phyloP scores from a whole-genome alignment of 495 filamentous ascomycete genomes.

The Tetracladium marchalianum region DNA sequence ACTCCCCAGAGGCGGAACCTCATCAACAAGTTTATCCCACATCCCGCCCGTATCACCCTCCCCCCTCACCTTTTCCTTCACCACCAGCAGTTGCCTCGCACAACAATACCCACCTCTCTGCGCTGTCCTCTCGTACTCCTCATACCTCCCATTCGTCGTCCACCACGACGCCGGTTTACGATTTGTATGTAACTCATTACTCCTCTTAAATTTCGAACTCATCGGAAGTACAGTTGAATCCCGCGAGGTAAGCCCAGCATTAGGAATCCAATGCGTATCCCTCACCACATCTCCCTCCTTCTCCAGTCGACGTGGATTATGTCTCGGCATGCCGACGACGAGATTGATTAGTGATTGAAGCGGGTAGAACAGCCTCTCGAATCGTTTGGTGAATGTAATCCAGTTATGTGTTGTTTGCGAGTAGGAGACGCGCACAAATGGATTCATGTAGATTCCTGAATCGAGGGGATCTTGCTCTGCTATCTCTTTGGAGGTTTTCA shows the following conservation, averaged over 20 bases:
- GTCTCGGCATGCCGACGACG: conserved; percentile 41
- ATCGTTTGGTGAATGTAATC: conserved; percentile 42
- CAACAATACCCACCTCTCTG: conserved; percentile 48
- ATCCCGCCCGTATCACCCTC: conserved; percentile 34
- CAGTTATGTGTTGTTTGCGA: conserved; percentile 40
- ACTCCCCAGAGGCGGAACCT: conserved; percentile 9
- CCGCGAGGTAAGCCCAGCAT: conserved; percentile 4
- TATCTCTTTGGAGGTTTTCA: conserved; percentile 21
- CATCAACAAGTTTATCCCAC: conserved; percentile 35
- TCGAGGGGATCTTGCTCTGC: conserved; percentile 29
- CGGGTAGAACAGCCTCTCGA: conserved; percentile 48
- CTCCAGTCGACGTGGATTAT: conserved; percentile 48
- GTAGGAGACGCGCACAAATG: conserved; percentile 62
- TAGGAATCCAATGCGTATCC: conserved; percentile 43
- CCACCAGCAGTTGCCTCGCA: conserved; percentile 42
- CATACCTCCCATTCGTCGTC: conserved; percentile 21
- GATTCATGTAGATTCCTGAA: conserved; percentile 59
- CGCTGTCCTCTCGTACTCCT: conserved; percentile 31
- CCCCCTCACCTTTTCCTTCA: conserved; percentile 35
- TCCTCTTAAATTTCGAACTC: conserved; percentile 21
- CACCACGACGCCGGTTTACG: conserved; percentile 21
- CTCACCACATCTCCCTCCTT: conserved; percentile 40
- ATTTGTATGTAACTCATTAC: conserved; percentile 33
- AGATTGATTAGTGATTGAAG: conserved; percentile 45
- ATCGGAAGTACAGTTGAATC: too few relatives aligned